These are phyloP conservation scores for Lentinula aciculospora DNA, from an alignment of 768 basidiomycete genomes.

Conservation along the genomic window DNA sequence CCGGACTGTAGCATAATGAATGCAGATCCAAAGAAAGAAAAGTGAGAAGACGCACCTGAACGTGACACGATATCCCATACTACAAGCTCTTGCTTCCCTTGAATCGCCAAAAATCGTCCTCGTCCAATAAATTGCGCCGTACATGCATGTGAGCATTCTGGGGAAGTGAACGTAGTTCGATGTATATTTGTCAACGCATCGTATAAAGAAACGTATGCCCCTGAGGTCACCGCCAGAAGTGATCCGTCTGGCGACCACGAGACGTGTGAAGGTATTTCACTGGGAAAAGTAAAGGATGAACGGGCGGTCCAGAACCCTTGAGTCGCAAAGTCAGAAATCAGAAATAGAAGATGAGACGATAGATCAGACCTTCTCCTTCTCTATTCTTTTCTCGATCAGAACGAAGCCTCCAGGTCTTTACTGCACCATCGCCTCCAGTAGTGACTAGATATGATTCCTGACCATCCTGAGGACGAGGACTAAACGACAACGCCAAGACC, in stretches of 20 bases:
- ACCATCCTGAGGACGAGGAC: constrained; percentile 32
- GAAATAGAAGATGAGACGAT: background rate
- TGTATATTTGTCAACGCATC: constrained; percentile 59
- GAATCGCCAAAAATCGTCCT: constrained; percentile 58
- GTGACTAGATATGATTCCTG: constrained; percentile 54
- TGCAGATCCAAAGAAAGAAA: background rate
- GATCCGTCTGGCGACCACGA: constrained; percentile 87
- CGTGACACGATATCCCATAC: constrained; percentile 71
- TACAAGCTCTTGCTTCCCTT: constrained; percentile 41
- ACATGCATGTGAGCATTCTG: constrained; percentile 40
- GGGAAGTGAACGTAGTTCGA: constrained; percentile 52
- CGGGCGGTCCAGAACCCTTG: constrained; percentile 77
- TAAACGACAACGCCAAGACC: constrained; percentile 68
- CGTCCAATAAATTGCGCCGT: constrained; percentile 63
- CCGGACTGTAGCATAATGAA: constrained; percentile 34
- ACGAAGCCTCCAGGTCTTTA: constrained; percentile 79
- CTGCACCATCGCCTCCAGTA: constrained; percentile 64
- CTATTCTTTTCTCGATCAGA: constrained; percentile 38
- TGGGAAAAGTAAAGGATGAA: constrained; percentile 65
- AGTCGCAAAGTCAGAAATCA: background rate
- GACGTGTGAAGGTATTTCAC: constrained; percentile 56
- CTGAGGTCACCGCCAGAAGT: constrained; percentile 70
- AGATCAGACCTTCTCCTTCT: constrained; percentile 44
- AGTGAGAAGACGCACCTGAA: constrained; percentile 40
- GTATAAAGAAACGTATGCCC: constrained; percentile 66